Evolutionary conservation across 805 yeast species (phyloP).

Genomic region (Monosporozyma aerobia): DNA sequence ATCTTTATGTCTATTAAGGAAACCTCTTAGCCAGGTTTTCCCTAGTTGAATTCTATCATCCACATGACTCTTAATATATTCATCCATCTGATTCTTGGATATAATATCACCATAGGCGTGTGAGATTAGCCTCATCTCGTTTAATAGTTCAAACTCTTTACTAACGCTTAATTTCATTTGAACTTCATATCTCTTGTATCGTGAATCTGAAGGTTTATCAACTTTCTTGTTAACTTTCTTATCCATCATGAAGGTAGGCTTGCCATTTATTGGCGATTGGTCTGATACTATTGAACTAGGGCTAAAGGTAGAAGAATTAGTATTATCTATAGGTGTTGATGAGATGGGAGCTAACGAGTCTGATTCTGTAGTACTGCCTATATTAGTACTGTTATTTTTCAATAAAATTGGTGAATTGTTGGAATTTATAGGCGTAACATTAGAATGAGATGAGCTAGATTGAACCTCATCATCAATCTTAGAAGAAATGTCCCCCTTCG

Average conservation of each 20-base stretch:
- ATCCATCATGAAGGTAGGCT: neutral
- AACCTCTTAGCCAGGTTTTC: conserved; percentile 20
- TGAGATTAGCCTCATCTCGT: conserved; percentile 10
- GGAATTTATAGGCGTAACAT: neutral
- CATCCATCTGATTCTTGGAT: conserved; percentile 14
- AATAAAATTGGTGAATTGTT: neutral
- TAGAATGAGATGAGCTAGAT: neutral
- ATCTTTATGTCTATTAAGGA: conserved; percentile 17
- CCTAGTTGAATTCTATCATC: conserved; percentile 15
- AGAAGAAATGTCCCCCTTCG: neutral
- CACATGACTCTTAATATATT: conserved; percentile 4
- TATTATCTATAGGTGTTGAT: neutral
- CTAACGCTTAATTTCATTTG: conserved; percentile 21
- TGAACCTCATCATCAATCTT: neutral
- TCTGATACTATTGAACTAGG: neutral
- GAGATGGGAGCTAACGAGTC: neutral
- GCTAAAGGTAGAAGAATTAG: neutral
- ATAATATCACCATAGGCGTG: conserved; percentile 17
- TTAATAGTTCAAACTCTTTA: conserved; percentile 11
- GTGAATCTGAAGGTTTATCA: neutral
- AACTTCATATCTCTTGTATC: conserved; percentile 13
- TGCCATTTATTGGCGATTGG: neutral
- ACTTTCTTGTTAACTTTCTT: neutral
- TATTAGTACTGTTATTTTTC: neutral
- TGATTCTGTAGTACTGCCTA: neutral